A percentile compares a stretch with the other conserved stretches of the same genome.
Evolutionary conservation across 495 filamentous ascomycete species (phyloP).

Genomic region (Margaritispora aquatica): DNA sequence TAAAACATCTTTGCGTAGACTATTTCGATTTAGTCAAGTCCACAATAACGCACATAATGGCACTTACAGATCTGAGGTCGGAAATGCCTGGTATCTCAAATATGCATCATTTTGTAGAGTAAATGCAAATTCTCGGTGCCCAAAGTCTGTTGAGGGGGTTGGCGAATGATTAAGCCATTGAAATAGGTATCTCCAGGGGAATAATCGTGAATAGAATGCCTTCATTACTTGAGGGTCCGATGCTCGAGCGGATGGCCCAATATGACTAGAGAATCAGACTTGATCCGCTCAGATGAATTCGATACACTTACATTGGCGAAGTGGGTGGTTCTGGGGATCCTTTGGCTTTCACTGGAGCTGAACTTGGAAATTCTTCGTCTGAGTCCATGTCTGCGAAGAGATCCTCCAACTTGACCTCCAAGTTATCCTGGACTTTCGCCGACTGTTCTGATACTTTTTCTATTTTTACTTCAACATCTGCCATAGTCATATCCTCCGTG

Average conservation of each 20-base stretch:
- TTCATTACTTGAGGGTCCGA: slow-evolving; percentile 80
- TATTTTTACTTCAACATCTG: slow-evolving; percentile 25
- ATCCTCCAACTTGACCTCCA: slow-evolving; percentile 64
- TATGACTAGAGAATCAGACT: slow-evolving; percentile 13
- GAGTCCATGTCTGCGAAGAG: slow-evolving; percentile 74
- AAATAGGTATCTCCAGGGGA: slow-evolving; percentile 91
- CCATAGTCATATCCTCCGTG: slow-evolving; percentile 28
- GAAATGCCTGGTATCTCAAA: slow-evolving; percentile 86
- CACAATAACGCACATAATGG: neutral
- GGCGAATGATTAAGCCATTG: slow-evolving; percentile 97
- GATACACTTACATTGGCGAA: slow-evolving; percentile 31
- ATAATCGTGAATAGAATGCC: slow-evolving; percentile 91
- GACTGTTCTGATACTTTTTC: slow-evolving; percentile 24
- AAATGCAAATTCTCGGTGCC: slow-evolving; percentile 90
- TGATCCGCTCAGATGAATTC: neutral
- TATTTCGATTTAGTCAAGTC: slow-evolving; percentile 24
- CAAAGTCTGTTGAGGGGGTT: slow-evolving; percentile 78
- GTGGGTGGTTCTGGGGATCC: slow-evolving; percentile 37
- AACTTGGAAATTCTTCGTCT: slow-evolving; percentile 68
- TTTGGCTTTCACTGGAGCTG: slow-evolving; percentile 38
- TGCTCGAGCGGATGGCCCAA: slow-evolving; percentile 23
- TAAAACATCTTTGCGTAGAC: slow-evolving; percentile 86
- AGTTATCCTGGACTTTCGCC: slow-evolving; percentile 9
- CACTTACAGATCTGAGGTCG: slow-evolving; percentile 73
- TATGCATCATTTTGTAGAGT: slow-evolving; percentile 86